A percentile compares a stretch with the other conserved stretches of the same genome.
These are phyloP conservation scores for Lindgomyces ingoldianus DNA, from an alignment of 495 filamentous ascomycete genomes.

Conservation along the genomic window DNA sequence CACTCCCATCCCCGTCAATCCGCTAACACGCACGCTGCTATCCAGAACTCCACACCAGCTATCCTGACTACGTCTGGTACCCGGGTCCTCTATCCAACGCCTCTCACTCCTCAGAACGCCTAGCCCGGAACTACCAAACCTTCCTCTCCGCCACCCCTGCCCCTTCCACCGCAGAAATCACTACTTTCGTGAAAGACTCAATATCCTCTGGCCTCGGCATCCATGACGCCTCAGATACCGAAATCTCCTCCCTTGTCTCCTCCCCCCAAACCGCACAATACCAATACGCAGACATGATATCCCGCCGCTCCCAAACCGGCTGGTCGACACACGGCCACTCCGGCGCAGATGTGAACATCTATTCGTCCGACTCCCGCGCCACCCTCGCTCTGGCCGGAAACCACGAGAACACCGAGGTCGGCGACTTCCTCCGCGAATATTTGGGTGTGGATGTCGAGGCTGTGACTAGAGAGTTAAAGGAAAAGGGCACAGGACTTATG, in stretches of 20 bases:
- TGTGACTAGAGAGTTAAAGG: constrained; percentile 70
- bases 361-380: constrained; percentile 56
- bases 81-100: constrained; percentile 79
- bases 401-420: constrained; percentile 93
- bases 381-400: constrained; percentile 69
- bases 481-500: constrained; percentile 51
- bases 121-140: constrained; percentile 58
- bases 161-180: constrained; percentile 26
- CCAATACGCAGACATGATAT: constrained; percentile 82
- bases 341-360: constrained; percentile 89
- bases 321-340: constrained; percentile 93
- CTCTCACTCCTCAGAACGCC: constrained; percentile 72
- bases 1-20: background rate
- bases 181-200: constrained; percentile 61
- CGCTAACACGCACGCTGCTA: constrained; percentile 3
- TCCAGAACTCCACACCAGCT: constrained; percentile 59
- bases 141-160: constrained; percentile 52
- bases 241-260: constrained; percentile 66
- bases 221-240: constrained; percentile 66
- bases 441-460: constrained; percentile 74
- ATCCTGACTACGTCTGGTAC: constrained; percentile 85
- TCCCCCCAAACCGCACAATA: constrained; percentile 53
- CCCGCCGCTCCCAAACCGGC: constrained; percentile 80
- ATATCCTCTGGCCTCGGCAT: constrained; percentile 72
- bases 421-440: constrained; percentile 75